Evolutionary conservation across 805 yeast species (phyloP).

Genomic region (Scheffersomyces ergatensis): DNA sequence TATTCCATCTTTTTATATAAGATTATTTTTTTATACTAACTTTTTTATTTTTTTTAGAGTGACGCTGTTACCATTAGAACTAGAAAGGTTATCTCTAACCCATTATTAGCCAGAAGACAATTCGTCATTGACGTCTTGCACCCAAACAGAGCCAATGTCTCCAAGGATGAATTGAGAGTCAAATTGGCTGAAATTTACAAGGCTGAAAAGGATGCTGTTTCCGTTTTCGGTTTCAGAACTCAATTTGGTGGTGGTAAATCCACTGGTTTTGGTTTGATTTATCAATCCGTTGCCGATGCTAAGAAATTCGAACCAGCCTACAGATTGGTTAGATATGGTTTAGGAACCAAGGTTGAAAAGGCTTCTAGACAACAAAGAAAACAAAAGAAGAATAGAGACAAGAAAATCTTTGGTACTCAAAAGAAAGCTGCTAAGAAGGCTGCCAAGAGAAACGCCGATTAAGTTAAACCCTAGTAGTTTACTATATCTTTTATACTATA

Average conservation of each 20-base stretch:
- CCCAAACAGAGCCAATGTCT: slow-evolving; percentile 98
- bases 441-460: slow-evolving; percentile 88
- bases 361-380: slow-evolving; percentile 99
- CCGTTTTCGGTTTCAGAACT: slow-evolving; percentile 99
- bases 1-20: too few relatives aligned
- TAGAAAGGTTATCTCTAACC: slow-evolving; percentile 98
- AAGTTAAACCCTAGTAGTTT: slow-evolving; percentile 23
- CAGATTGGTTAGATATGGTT: slow-evolving; percentile 99
- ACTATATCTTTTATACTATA: not conserved
- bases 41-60: slow-evolving; percentile 57
- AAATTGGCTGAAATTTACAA: slow-evolving; percentile 85
- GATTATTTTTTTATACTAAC: too few relatives aligned
- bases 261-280: slow-evolving; percentile 98
- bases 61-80: slow-evolving; percentile 99
- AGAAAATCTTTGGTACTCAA: slow-evolving; percentile 99
- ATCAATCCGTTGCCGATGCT: slow-evolving; percentile 97
- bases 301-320: slow-evolving; percentile 98
- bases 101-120: slow-evolving; percentile 98
- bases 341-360: slow-evolving; percentile 94
- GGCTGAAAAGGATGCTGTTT: slow-evolving; percentile 89
- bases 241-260: slow-evolving; percentile 99
- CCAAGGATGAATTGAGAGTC: slow-evolving; percentile 99
- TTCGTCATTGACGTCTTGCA: slow-evolving; percentile 99
- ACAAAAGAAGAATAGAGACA: slow-evolving; percentile 99
- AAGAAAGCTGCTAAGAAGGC: slow-evolving; percentile 88